These are phyloP conservation scores for Sporothrix globosa DNA, from an alignment of 2,329 filamentous ascomycete species.

Conservation along the genomic window DNA sequence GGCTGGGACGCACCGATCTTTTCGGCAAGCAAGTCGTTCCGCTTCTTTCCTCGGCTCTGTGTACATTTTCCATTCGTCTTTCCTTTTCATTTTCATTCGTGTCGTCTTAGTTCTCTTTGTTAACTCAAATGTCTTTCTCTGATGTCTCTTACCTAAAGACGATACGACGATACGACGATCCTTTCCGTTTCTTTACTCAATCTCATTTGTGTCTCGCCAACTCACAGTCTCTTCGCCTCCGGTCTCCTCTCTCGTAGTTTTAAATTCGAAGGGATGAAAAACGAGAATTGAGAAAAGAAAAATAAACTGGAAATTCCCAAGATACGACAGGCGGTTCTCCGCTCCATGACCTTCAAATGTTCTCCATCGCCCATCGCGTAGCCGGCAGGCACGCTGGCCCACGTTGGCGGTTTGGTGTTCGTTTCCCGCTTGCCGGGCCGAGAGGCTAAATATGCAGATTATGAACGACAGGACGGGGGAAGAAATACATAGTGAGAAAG, in stretches of 20 bases:
- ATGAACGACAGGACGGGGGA: not conserved
- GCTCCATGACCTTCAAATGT: not conserved
- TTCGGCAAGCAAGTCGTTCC: slow-evolving; percentile 3
- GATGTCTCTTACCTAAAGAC: no score
- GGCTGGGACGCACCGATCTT: slow-evolving; percentile 4
- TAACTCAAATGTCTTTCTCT: no score
- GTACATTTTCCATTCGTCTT: not conserved
- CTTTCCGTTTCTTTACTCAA: not conserved
- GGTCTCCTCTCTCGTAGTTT: not conserved
- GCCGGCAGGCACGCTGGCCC: slow-evolving; percentile 8
- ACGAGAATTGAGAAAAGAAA: not conserved
- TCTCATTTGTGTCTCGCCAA: slow-evolving; percentile 5
- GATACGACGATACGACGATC: not conserved
- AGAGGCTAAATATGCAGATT: slow-evolving; percentile 26
- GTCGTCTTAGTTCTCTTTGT: not conserved
- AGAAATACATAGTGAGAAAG: not conserved
- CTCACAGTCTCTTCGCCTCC: not conserved
- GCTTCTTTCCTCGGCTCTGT: not conserved
- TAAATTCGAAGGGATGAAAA: not conserved
- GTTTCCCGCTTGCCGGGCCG: slow-evolving; percentile 14
- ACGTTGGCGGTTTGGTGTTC: slow-evolving; percentile 7
- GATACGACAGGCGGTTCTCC: not conserved
- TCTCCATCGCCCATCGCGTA: not conserved
- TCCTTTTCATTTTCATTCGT: not conserved
- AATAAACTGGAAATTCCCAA: not conserved